Conservation (phyloP, 805 yeast species). For the Kodamaea nitidulidarum region DNA sequence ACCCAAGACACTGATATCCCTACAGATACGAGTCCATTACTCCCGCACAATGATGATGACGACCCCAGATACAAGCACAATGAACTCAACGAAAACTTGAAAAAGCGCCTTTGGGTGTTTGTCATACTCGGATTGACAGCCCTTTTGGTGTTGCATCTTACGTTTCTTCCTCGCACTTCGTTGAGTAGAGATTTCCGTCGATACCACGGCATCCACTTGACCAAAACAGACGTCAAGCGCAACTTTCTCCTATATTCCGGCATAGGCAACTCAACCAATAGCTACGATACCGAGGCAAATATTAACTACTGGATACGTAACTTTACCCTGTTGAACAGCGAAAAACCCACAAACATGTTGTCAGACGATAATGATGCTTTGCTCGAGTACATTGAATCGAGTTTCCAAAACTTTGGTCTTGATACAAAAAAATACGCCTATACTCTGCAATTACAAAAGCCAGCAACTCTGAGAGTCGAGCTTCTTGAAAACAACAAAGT, state of each 20-base stretch:
- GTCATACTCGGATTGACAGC: constrained; percentile 48
- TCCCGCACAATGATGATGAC: constrained; percentile 1
- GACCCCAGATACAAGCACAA: constrained; percentile 3
- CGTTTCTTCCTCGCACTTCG: constrained; percentile 82
- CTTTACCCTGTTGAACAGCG: constrained; percentile 23
- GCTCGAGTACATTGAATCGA: constrained; percentile 20
- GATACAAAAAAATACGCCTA: constrained; percentile 17
- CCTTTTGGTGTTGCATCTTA: constrained; percentile 54
- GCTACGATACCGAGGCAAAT: constrained; percentile 22
- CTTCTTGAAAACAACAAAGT: constrained; percentile 17
- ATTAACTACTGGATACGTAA: constrained; percentile 26
- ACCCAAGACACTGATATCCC: not conserved
- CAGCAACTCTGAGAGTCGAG: constrained; percentile 24
- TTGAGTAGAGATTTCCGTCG: constrained; percentile 76
- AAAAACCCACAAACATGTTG: constrained; percentile 19
- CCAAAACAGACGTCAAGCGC: constrained; percentile 68
- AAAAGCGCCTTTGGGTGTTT: constrained; percentile 40
- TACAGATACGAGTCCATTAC: constrained; percentile 3
- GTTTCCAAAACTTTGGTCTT: constrained; percentile 28
- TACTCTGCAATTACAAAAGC: constrained; percentile 17
- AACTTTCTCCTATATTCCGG: constrained; percentile 42
- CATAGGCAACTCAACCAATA: constrained; percentile 18
- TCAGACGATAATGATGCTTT: constrained; percentile 26
- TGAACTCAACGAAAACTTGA: constrained; percentile 2
- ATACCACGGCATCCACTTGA: constrained; percentile 60